Base-by-base conservation (phyloP, 1,284 basidiomycete genomes). In the Microbotryum silenes-acaulis region DNA sequence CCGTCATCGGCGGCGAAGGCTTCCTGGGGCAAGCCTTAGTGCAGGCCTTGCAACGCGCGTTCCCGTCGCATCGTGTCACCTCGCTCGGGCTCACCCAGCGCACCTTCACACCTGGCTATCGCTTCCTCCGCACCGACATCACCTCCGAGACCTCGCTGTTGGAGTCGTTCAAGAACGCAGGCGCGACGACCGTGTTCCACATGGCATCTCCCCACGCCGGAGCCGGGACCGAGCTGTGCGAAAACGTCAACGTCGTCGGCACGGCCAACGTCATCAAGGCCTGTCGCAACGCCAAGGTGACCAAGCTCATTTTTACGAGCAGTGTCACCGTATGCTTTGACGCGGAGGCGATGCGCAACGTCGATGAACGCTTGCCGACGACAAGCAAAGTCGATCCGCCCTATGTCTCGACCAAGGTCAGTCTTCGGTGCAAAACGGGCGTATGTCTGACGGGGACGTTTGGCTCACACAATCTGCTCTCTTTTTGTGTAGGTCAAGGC, bases 261-360 rank as follows among this genome's bases (percentile, higher is more conserved):
- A 97, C 94, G 0, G 81, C 83, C 67, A 85, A 86, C 20, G 82
- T 97, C 52, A 86, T 99, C 71, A 82, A 85, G 23, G 89, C 89
- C 12, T 88, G 88, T 21, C 79, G 84, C n/a, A 80, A 81, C 47
- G 59, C 65, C 0, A 82, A 83, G 12, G 86, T 97, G 6, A 80
- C 79, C 18, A 94, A 96, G 75, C 83, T 99, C 45, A 89, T 99
- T 5, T 98, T 89, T 78, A 99, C 96, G 5, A 91, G 89, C 70
- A 92, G 89, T 52, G 92, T 91, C 6, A 89, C 92, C 57, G 91
- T 97, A 25, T 84, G 91, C 8, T 97, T 91, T 77, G 86, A 88
- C 64, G 92, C 92, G 0, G 76, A 78, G n/a, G 84, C 89, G 73
- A 79, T 94, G 54, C 81, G 89, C 67, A 86, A 93, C 72, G 83